Evolutionary conservation across 2,329 filamentous ascomycete species (phyloP), one percentile per base, ranked within the genome.

Genomic region (Blastomyces percursus): DNA sequence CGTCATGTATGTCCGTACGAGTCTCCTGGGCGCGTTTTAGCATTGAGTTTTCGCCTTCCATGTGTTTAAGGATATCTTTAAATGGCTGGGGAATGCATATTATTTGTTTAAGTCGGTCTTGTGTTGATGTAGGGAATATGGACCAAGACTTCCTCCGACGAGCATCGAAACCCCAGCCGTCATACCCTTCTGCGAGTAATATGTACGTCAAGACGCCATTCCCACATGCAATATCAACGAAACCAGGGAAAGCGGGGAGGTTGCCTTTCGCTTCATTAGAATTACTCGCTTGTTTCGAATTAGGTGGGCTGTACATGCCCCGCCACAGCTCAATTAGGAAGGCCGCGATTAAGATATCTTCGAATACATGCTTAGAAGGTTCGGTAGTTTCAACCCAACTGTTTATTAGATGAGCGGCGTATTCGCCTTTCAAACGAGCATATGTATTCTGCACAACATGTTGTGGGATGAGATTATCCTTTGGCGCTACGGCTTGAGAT

Each of bases 161-260:
- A 0, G 92, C 94, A 73, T 99, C 94, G 70, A 97, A 96, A 0
- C 94, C 94, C 84, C 88, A 95, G 27, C 94, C 94, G 0, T 72
- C 68, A 74, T 91, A 97, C 12, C 91, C 91, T 75, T 97, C 92
- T 64, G 82, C 78, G 16, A 86, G 81, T 4, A 99, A 82, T 46
- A 99, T 84, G 71, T 95, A 84, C 8, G 96, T 90, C 1, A 99
- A 82, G 3, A 99, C 79, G 0, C 94, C 94, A 71, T 97, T 99
- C 1, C 94, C 94, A 71, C 94, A 97, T 5, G 93, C 94, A 55
- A 99, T 91, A 71, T 99, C 94, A 24, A 96, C 89, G 70, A 97
- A 99, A 0, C 93, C 92, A 0, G 91, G 90, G 69, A 96, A 96
- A 0, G 65, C 52, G 5, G 32, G 48, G 21, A 42, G 40, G 27